phyloP scores from a whole-genome alignment of 805 yeast species.

The Saccharomycopsis olivae region DNA sequence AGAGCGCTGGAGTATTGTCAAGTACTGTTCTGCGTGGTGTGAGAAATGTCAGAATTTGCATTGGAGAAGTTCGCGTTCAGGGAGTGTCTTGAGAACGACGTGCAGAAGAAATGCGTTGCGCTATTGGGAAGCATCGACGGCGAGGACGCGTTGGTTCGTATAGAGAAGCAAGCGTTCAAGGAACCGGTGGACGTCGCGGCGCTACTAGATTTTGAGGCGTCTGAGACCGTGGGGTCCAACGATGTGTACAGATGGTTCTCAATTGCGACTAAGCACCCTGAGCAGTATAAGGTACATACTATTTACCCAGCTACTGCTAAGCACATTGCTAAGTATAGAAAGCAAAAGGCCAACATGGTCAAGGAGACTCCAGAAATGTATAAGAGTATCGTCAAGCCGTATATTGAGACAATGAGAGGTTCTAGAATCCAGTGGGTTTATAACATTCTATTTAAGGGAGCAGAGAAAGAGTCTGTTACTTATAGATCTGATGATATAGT shows the following conservation, averaged over 20 bases:
- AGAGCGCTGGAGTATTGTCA: no score
- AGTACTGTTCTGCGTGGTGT: no score
- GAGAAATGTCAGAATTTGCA: no score
- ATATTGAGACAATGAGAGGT: slow-evolving; percentile 65
- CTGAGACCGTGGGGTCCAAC: no score
- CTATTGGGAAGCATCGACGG: no score
- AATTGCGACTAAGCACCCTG: slow-evolving; percentile 32
- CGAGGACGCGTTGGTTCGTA: no score
- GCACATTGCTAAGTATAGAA: slow-evolving; percentile 70
- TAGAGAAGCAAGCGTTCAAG: no score
- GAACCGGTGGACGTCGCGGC: no score
- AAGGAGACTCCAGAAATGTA: slow-evolving; percentile 78
- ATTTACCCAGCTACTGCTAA: slow-evolving; percentile 84
- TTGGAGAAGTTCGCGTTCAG: no score
- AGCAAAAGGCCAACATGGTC: slow-evolving; percentile 49
- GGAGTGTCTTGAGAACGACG: no score
- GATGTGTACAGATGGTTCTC: slow-evolving; percentile 77
- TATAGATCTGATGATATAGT: slow-evolving; percentile 54
- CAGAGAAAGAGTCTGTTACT: slow-evolving; percentile 75
- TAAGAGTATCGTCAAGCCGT: slow-evolving; percentile 51
- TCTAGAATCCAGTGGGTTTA: slow-evolving; percentile 82
- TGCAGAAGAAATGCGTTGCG: no score
- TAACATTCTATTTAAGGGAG: slow-evolving; percentile 71
- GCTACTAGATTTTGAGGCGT: no score
- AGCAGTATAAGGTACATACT: slow-evolving; percentile 64